Conservation (phyloP, 2,329 filamentous ascomycete genomes). For the Grosmannia huntii region DNA sequence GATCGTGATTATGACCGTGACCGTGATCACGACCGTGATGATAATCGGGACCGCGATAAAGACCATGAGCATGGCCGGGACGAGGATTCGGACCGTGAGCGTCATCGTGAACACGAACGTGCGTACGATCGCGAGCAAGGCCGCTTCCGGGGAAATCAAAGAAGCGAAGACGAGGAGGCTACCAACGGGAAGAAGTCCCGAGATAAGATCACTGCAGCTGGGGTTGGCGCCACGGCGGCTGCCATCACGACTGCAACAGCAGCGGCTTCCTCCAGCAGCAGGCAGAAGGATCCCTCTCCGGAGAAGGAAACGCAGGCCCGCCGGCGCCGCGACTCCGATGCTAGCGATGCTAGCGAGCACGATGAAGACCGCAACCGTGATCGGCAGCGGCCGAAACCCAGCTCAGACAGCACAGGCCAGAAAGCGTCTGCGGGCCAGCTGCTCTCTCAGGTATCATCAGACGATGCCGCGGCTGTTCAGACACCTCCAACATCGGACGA, state of each 20-base stretch:
- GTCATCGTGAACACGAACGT: background rate
- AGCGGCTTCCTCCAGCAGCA: conserved; percentile 24
- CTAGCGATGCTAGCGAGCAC: background rate
- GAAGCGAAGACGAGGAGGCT: conserved; percentile 14
- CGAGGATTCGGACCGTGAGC: background rate
- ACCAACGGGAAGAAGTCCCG: conserved; percentile 25
- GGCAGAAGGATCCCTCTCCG: background rate
- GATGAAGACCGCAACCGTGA: background rate
- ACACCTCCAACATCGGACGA: conserved; percentile 22
- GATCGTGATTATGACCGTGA: conserved; percentile 2
- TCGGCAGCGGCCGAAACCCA: background rate
- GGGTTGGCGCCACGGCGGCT: conserved; percentile 35
- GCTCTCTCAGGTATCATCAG: background rate
- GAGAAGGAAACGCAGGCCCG: background rate
- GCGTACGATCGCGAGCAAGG: background rate
- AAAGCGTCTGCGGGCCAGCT: background rate
- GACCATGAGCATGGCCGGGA: conserved; percentile 4
- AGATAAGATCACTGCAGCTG: conserved; percentile 34
- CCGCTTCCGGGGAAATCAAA: conserved; percentile 15
- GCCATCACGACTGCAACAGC: conserved; percentile 29
- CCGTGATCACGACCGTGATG: background rate
- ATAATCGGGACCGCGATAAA: conserved; percentile 8
- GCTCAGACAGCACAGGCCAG: background rate
- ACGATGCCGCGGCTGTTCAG: conserved; percentile 16
- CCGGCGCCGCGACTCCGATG: background rate